A percentile compares a stretch with the other conserved stretches of the same genome.
Conservation (phyloP, 2,329 filamentous ascomycete genomes). For the Xylaria sp. region DNA sequence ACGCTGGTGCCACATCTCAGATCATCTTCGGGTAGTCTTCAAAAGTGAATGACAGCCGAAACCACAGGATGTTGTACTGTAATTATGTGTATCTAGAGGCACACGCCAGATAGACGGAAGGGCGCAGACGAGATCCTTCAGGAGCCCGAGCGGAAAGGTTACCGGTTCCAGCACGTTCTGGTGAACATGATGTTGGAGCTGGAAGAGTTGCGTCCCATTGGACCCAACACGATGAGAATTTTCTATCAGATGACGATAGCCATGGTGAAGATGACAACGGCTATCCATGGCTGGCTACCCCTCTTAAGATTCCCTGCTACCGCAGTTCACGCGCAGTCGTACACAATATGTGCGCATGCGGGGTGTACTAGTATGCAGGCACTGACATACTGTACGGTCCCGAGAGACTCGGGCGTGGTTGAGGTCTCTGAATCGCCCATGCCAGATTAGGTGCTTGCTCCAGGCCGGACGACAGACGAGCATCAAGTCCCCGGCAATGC, state of each 20-base stretch:
- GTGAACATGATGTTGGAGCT: not conserved
- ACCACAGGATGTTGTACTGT: not conserved
- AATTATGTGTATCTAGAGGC: not conserved
- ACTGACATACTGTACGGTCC: constrained; percentile 31
- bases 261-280: constrained; percentile 33
- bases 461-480: constrained; percentile 13
- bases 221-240: constrained; percentile 12
- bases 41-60: not conserved
- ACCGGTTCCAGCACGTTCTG: not conserved
- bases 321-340: constrained; percentile 34
- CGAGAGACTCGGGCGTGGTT: constrained; percentile 12
- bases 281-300: constrained; percentile 27
- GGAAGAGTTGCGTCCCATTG: constrained; percentile 1
- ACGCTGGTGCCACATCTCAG: constrained; percentile 23
- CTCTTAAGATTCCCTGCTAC: constrained; percentile 27
- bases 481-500: constrained; percentile 15
- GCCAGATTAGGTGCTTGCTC: constrained; percentile 12
- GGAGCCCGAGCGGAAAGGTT: constrained; percentile 3
- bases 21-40: constrained; percentile 7
- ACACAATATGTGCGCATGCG: constrained; percentile 33
- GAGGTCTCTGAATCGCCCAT: constrained; percentile 10
- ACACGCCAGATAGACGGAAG: not conserved
- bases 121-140: not conserved
- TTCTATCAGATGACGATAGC: constrained; percentile 28
- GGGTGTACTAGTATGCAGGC: constrained; percentile 28